Evolutionary conservation across 495 filamentous ascomycete species (phyloP), one percentile per base, ranked within the genome.

Genomic region (Penicillium subrubescens): DNA sequence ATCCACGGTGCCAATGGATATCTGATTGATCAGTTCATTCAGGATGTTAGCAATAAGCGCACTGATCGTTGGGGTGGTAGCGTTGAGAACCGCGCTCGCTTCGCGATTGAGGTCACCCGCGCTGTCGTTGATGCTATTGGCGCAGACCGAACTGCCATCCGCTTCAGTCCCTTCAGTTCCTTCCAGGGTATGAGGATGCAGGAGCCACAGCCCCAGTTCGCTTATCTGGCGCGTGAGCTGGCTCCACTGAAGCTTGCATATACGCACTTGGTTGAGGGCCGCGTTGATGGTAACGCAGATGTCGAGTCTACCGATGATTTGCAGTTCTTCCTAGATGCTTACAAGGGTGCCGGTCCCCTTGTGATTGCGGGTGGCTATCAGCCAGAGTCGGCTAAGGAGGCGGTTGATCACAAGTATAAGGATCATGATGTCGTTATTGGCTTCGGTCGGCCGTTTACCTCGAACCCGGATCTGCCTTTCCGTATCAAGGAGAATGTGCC

Each of bases 1-100:
- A 78, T 92, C 59, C 90, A 92, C 70, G 86, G 78, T 39, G 88
- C 89, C 5, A 92, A 93, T 66, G 90, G 90, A 10, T 92, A 92
- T 69, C 74, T 93, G 54, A 77, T 92, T 55, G 89, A 93, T 69
- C 90, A 93, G 74, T 93, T 93, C 73, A 78, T 76, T 1, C 89
- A 90, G 67, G 86, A 88, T 65, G 77, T 67, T 17, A 76, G 67
- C 62, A 93, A 93, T 76, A 69, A 80, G 68, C 84, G 90, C 2
- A 87, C 81, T 4, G 90, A 93, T 70, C 48, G 63, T 19, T 93
- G 86, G 72, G 90, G 90, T 25, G 90, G 90, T n/a, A 88, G 84
- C 64, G 74, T 92, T 25, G 89, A 91, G 79, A 90, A 90, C 62
- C 81, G 92, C 25, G 79, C 85, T 8, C 83, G 86, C 23, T 89